Base-by-base conservation (phyloP, 805 yeast species). In the Candida patagonica region DNA sequence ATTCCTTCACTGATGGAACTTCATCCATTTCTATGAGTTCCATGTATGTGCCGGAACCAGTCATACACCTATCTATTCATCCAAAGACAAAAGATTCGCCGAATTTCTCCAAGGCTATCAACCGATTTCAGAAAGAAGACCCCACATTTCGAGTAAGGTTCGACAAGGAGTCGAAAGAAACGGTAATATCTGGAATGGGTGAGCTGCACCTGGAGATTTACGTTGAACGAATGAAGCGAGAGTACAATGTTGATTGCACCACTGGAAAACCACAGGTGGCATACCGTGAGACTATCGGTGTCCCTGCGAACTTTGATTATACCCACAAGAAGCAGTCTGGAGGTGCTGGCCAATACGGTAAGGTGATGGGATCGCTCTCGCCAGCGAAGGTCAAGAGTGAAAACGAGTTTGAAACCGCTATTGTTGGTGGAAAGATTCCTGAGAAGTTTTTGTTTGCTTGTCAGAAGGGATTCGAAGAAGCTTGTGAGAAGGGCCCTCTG, bases 271-370 rank as follows among this genome's bases (percentile, higher is more conserved):
- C 99, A 35, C 95, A 88, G 70, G 99, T 92, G 30, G 86, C 98
- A 13, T 92, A 92, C 68, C 79, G 99, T 65, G 99, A 92, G 67
- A 81, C 97, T 30, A 78, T 89, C 49, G 67, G 82, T 26, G 60
- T 72, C 2, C 67, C 83, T 30, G 72, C 89, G 23, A 70, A 76
- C 10, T 89, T 92, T 57, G 97, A 92, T 61, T 86, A 80, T 67
- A 81, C 95, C 22, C 97, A 89, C 71, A 92, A 92, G 74, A 89
- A 87, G 61, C 99, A 92, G 70, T 75, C 89, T 57, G 99, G 99
- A 64, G 99, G 99, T 75, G 94, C 97, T 50, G 99, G 99, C 67
- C 99, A 92, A 71, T 92, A 78, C 60, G 98, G 95, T 64, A 80
- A 88, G 68, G 96, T 89, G 56, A 81, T 87, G 63, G 97, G 99